phyloP scores from a whole-genome alignment of 768 basidiomycete species.

The Panaeolus cyanescens region DNA sequence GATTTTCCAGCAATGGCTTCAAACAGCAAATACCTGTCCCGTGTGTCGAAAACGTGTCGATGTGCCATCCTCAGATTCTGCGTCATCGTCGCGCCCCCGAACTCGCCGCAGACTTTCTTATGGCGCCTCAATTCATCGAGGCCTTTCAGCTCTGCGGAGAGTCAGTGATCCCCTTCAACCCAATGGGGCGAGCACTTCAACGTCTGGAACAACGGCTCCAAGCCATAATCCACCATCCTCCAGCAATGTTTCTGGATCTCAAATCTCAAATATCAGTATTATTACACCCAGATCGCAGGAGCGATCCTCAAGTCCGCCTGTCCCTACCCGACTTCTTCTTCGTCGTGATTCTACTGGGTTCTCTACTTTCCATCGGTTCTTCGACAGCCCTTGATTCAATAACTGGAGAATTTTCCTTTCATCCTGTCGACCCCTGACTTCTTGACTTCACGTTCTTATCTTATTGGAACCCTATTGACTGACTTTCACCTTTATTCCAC shows the following conservation, averaged over 20 bases:
- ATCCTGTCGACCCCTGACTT: background rate
- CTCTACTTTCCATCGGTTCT: background rate
- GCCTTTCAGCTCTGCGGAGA: background rate
- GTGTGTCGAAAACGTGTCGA: slow-evolving; percentile 72
- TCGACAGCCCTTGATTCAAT: background rate
- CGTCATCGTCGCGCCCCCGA: slow-evolving; percentile 3
- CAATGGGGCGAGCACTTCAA: background rate
- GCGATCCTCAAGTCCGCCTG: background rate
- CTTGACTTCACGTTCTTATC: background rate
- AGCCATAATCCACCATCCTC: background rate
- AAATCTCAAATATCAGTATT: background rate
- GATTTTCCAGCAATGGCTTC: slow-evolving; percentile 72
- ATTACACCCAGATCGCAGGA: background rate
- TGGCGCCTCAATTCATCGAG: background rate
- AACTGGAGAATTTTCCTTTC: background rate
- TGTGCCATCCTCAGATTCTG: slow-evolving; percentile 9
- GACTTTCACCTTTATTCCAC: background rate
- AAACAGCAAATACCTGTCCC: slow-evolving; percentile 74
- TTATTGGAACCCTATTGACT: background rate
- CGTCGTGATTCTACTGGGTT: background rate
- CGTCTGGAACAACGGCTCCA: background rate
- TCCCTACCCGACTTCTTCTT: background rate
- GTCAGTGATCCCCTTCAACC: background rate
- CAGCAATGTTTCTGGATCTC: background rate
- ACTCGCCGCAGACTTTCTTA: background rate